Conservation (phyloP, 352 stramenopile species). For the Phytophthora foliorum region DNA sequence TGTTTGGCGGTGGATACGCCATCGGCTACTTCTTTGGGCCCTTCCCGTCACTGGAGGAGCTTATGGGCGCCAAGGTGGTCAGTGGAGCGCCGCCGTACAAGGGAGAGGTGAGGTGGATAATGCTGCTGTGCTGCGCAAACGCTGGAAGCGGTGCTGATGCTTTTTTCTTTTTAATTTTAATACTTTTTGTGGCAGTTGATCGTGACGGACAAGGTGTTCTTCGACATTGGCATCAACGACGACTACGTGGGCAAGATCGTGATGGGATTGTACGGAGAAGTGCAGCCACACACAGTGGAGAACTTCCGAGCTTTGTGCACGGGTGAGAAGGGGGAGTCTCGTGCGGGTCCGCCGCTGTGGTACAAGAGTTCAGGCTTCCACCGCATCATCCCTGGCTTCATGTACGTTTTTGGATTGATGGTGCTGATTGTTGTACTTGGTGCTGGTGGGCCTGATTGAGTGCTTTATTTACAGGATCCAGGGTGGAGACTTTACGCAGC, state of each 20-base stretch:
- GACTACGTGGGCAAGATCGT: slow-evolving; percentile 89
- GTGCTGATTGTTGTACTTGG: neutral
- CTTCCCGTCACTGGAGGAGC: slow-evolving; percentile 68
- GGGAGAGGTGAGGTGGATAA: slow-evolving; percentile 44
- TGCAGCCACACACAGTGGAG: slow-evolving; percentile 81
- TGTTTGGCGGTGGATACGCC: slow-evolving; percentile 72
- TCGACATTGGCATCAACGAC: slow-evolving; percentile 97
- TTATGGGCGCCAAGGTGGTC: slow-evolving; percentile 54
- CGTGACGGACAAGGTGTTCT: slow-evolving; percentile 94
- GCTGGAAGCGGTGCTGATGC: neutral
- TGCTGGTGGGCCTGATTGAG: neutral
- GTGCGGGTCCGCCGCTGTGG: slow-evolving; percentile 95
- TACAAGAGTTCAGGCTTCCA: slow-evolving; percentile 97
- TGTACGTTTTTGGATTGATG: slow-evolving; percentile 59
- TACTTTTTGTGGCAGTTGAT: slow-evolving; percentile 45
- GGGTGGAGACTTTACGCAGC: slow-evolving; percentile 95
- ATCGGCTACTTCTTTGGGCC: slow-evolving; percentile 79
- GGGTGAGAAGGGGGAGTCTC: slow-evolving; percentile 75
- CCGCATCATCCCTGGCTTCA: slow-evolving; percentile 96
- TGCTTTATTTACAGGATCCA: slow-evolving; percentile 77
- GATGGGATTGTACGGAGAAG: slow-evolving; percentile 80
- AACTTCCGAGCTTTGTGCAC: slow-evolving; percentile 88
- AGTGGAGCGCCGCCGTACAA: slow-evolving; percentile 45
- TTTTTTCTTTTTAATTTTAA: slow-evolving; percentile 1
- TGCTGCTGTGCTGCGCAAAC: neutral